Evolutionary conservation across 345 rosid genomes (phyloP), one percentile per base, ranked within the genome.

Genomic region (Pelargonium nanum): DNA sequence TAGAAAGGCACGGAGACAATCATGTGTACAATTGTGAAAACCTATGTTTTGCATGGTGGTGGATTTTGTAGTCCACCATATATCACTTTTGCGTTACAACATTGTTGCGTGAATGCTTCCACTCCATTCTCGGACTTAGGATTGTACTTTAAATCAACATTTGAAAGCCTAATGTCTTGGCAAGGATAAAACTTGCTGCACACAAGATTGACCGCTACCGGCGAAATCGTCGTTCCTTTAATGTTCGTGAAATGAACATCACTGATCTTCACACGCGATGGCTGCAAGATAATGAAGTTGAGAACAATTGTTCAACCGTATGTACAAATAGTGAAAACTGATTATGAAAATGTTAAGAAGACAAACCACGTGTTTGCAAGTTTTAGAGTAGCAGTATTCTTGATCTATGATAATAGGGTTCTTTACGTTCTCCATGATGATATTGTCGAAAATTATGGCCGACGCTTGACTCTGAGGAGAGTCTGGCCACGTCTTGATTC

Each of bases 381-480:
- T 52, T 4, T 54, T 20, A 10, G 59, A 22, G 22, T 56, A 55
- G 55, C 76, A 76, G 19, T 86, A 86, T 34, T 55, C 62, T 69
- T 89, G 97, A 71, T 89, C 85, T 19, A 89, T 83, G 57, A 87
- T 61, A 60, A 89, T 80, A 28, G 97, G 97, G 61, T 75, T 73
- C 63, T 65, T 71, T 54, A 89, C 97, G 24, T 74, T 68, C 5
- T 75, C 56, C 78, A 87, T 80, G 22, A 78, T 0, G 9, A 89
- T 72, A 61, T 87, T 70, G 24, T 69, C 53, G 66, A 80, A 89
- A 55, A 70, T 57, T 24, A 86, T 57, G 32, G 48, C 56, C 1
- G 79, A 56, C 28, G 89, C 95, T 20, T 56, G 68, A 64, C 80
- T 70, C 8, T 79, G 78, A 21, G 68, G 71, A 50, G 91, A 70